A percentile compares a stretch with the other conserved stretches of the same genome.
Conservation (phyloP, 768 basidiomycete species). For the Kwoniella heveanensis region DNA sequence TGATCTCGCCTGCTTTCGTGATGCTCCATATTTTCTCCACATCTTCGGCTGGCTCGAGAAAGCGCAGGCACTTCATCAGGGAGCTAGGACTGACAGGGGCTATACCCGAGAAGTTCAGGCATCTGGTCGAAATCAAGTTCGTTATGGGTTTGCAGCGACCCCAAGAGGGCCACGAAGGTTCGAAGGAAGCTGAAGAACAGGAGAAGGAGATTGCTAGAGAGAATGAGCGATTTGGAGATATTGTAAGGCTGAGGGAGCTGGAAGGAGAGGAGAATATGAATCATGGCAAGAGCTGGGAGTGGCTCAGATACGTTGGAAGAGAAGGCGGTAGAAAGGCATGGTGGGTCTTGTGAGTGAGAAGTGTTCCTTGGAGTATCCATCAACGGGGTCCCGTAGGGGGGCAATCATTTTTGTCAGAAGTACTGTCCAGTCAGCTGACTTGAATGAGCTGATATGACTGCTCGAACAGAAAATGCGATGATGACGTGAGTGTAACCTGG, state of each 20-base stretch:
- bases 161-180: background rate
- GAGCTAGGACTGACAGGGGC: conserved; percentile 4
- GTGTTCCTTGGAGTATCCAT: no score
- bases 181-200: conserved; percentile 9
- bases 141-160: conserved; percentile 18
- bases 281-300: conserved; percentile 44
- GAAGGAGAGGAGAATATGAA: conserved; percentile 45
- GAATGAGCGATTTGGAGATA: conserved; percentile 33
- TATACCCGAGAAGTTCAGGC: conserved; percentile 23
- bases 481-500: conserved; percentile 33
- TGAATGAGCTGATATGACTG: background rate
- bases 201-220: conserved; percentile 29
- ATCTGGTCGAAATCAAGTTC: conserved; percentile 38
- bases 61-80: conserved; percentile 21
- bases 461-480: conserved; percentile 35
- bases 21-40: conserved; percentile 39
- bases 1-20: conserved; percentile 11
- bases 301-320: conserved; percentile 36
- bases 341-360: conserved; percentile 47
- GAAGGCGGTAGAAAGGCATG: conserved; percentile 33
- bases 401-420: background rate
- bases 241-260: conserved; percentile 38
- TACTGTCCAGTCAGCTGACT: conserved; percentile 1
- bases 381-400: no score
- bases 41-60: conserved; percentile 12